These are phyloP conservation scores for Coemansia sp. DNA, from an alignment of 192 early-diverging fungal species.

Conservation along the genomic window DNA sequence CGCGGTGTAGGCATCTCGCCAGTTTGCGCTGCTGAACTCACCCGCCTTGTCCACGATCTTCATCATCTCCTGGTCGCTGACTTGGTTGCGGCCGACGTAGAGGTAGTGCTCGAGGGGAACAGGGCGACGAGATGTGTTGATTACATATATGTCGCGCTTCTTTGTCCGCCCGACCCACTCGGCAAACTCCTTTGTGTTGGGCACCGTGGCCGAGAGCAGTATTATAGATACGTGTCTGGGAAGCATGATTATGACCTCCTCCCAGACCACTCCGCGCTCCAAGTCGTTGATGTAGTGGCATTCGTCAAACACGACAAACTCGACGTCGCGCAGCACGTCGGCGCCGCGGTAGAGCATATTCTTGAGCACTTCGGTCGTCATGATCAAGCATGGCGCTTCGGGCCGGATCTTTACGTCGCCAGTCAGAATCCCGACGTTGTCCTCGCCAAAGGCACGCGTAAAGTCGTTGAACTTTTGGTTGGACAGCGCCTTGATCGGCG, in stretches of 20 bases:
- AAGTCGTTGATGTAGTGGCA: constrained; percentile 97
- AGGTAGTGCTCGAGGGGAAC: constrained; percentile 96
- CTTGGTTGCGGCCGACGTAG: constrained; percentile 61
- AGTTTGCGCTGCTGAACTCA: constrained; percentile 49
- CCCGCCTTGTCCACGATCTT: constrained; percentile 85
- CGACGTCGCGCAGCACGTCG: constrained; percentile 95
- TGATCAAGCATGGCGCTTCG: constrained; percentile 95
- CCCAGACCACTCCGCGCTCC: constrained; percentile 98
- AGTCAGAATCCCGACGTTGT: constrained; percentile 94
- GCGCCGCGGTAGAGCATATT: constrained; percentile 98
- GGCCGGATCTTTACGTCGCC: constrained; percentile 97
- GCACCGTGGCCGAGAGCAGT: constrained; percentile 94
- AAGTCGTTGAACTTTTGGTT: constrained; percentile 99
- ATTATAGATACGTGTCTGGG: constrained; percentile 95
- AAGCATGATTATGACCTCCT: constrained; percentile 99
- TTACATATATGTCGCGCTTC: constrained; percentile 97
- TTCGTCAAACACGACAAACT: constrained; percentile 99
- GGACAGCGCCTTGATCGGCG: constrained; percentile 97
- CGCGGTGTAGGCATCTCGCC: constrained; percentile 77
- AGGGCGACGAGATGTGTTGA: constrained; percentile 89
- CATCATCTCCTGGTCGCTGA: constrained; percentile 70
- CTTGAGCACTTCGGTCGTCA: constrained; percentile 98
- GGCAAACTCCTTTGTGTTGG: constrained; percentile 98
- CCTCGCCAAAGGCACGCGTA: constrained; percentile 79
- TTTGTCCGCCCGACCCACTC: constrained; percentile 99